phyloP scores from a whole-genome alignment of 1,139 yeast species.

The Yamadazyma kanchanaburiensis region DNA sequence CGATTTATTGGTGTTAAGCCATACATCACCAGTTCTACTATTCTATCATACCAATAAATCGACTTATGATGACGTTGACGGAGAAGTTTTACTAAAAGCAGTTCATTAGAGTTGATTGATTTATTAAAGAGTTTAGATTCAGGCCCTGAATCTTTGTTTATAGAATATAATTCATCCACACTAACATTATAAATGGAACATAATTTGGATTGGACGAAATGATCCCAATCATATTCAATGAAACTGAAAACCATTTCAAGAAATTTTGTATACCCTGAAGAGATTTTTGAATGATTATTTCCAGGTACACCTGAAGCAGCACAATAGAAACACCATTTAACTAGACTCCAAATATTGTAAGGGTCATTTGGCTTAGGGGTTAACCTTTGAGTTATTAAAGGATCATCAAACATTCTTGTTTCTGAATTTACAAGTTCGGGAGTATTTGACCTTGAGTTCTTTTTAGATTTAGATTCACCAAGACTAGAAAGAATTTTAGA shows the following conservation, averaged over 20 bases:
- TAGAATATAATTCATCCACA: too few species aligned
- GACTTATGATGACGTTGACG: conserved; percentile 7
- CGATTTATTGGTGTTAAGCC: conserved; percentile 19
- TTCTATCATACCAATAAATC: conserved; percentile 30
- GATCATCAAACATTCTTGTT: conserved; percentile 28
- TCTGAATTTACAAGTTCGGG: conserved; percentile 1
- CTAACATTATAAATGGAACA: too few species aligned
- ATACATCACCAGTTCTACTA: conserved; percentile 25
- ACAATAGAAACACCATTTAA: conserved; percentile 36
- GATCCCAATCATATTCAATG: conserved; percentile 17
- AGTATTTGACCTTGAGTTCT: neutral
- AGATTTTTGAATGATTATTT: conserved; percentile 17
- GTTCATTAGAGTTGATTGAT: conserved; percentile 1
- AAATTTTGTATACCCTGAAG: conserved; percentile 9
- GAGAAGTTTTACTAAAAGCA: conserved; percentile 3
- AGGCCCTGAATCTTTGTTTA: too few species aligned
- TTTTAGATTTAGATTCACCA: neutral
- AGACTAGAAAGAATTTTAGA: neutral
- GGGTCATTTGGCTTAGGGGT: conserved; percentile 17
- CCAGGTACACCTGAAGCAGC: conserved; percentile 16
- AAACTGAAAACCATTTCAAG: conserved; percentile 20
- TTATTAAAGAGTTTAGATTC: conserved; percentile 2
- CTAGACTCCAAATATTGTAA: conserved; percentile 29
- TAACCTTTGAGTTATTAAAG: conserved; percentile 20
- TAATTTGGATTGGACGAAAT: too few species aligned